Percentiles rank a stretch among this genome's conserved stretches.
These are phyloP conservation scores for Alternaria triticina DNA, from an alignment of 2,329 filamentous ascomycete species.

Conservation along the genomic window DNA sequence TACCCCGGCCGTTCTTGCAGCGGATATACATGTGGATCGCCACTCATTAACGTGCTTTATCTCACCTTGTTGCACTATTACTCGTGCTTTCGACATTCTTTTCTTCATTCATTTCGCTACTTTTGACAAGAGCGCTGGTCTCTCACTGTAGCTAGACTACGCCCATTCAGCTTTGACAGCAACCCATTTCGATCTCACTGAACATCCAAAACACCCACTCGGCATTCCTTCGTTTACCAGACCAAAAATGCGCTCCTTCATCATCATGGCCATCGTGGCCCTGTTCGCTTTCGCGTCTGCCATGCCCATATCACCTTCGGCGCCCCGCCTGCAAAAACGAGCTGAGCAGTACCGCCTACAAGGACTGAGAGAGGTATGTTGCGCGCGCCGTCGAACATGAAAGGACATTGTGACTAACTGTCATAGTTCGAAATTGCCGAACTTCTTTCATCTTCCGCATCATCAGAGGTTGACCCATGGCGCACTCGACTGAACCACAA, in stretches of 20 bases:
- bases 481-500: conserved; percentile 26
- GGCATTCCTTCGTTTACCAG: background rate
- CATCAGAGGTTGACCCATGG: conserved; percentile 21
- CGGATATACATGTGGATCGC: conserved; percentile 13
- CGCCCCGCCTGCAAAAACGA: conserved; percentile 39
- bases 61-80: conserved; percentile 14
- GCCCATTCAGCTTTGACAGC: conserved; percentile 10
- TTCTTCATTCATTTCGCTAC: conserved; percentile 13
- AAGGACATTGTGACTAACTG: conserved; percentile 13
- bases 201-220: background rate
- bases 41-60: conserved; percentile 12
- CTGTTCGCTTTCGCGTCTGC: conserved; percentile 32
- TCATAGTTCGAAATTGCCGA: conserved; percentile 43
- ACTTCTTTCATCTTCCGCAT: conserved; percentile 30
- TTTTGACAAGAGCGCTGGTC: conserved; percentile 26
- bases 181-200: background rate
- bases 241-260: conserved; percentile 34
- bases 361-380: conserved; percentile 43
- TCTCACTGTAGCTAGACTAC: conserved; percentile 3
- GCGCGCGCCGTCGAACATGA: background rate
- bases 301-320: conserved; percentile 45
- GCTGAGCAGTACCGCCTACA: conserved; percentile 43
- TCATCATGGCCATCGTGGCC: conserved; percentile 34
- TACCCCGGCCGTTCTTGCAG: conserved; percentile 18
- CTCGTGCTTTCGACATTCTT: background rate